Evolutionary conservation across 306 rosid genomes (phyloP).

Genomic region (Carpinus viminea): DNA sequence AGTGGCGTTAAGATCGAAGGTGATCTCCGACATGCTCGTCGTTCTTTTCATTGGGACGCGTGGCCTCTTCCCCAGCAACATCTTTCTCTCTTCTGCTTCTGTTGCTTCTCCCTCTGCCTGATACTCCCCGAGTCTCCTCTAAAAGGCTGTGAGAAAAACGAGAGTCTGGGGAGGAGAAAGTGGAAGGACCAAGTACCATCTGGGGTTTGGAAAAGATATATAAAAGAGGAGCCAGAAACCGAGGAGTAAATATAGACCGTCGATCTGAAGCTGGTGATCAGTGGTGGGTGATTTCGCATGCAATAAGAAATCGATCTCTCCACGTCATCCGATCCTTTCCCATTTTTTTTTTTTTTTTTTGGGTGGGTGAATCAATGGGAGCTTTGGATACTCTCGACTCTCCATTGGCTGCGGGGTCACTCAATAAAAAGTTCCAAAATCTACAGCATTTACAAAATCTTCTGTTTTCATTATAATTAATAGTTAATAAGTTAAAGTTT

Average conservation of each 20-base stretch:
- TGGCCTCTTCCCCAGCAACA: slow-evolving; percentile 83
- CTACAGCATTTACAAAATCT: background rate
- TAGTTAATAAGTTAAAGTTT: too few relatives aligned
- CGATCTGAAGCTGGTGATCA: slow-evolving; percentile 16
- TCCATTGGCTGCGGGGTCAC: background rate
- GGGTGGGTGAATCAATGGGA: slow-evolving; percentile 22
- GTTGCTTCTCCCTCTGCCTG: background rate
- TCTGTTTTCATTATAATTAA: background rate
- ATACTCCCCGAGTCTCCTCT: background rate
- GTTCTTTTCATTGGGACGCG: slow-evolving; percentile 83
- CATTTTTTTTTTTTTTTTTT: background rate
- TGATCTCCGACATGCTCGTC: slow-evolving; percentile 77
- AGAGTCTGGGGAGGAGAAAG: slow-evolving; percentile 16
- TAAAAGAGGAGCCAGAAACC: slow-evolving; percentile 59
- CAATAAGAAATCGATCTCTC: slow-evolving; percentile 28
- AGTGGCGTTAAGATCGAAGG: slow-evolving; percentile 59
- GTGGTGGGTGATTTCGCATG: slow-evolving; percentile 22
- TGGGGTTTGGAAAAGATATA: slow-evolving; percentile 18
- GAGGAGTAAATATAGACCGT: slow-evolving; percentile 63
- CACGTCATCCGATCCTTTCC: slow-evolving; percentile 35
- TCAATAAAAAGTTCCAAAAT: background rate
- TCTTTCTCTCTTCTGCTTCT: slow-evolving; percentile 19
- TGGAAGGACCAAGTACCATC: background rate
- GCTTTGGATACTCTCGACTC: slow-evolving; percentile 37
- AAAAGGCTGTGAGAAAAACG: background rate